Percentiles rank a stretch among this genome's conserved stretches.
Evolutionary conservation across 2,329 filamentous ascomycete species (phyloP).

Genomic region (Exophiala xenobiotica): DNA sequence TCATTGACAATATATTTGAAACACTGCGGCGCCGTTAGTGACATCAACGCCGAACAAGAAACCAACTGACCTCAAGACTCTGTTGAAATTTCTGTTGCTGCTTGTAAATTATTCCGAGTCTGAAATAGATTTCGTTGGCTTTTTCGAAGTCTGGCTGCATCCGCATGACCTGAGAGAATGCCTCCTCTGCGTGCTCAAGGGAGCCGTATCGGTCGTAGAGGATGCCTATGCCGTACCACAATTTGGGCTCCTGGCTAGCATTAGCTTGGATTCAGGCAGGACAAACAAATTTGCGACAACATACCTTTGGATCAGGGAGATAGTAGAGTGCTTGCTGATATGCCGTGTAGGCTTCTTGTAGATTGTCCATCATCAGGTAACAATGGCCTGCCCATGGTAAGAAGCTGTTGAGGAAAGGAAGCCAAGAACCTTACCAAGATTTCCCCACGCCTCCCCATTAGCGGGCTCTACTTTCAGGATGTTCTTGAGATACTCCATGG

Average conservation of each 20-base stretch:
- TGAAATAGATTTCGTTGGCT: conserved; percentile 98
- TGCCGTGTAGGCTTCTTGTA: conserved; percentile 93
- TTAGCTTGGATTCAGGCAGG: not conserved
- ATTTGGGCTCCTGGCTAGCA: conserved; percentile 73
- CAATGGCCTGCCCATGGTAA: conserved; percentile 70
- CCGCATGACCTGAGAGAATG: conserved; percentile 97
- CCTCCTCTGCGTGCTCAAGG: conserved; percentile 94
- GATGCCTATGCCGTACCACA: conserved; percentile 99
- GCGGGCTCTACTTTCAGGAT: conserved; percentile 85
- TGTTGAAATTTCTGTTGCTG: conserved; percentile 92
- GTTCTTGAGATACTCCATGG: conserved; percentile 86
- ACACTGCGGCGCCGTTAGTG: conserved; percentile 59
- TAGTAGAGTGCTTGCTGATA: conserved; percentile 96
- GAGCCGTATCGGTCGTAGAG: conserved; percentile 96
- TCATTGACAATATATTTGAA: conserved; percentile 97
- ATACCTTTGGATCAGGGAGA: conserved; percentile 85
- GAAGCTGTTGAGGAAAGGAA: conserved; percentile 29
- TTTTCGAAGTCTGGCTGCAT: conserved; percentile 98
- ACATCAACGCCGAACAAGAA: conserved; percentile 2
- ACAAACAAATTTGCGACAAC: conserved; percentile 28
- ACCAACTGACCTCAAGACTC: conserved; percentile 73
- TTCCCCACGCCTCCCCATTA: conserved; percentile 96
- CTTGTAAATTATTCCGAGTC: conserved; percentile 99
- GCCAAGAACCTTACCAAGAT: conserved; percentile 65
- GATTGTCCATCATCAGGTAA: conserved; percentile 96